Evolutionary conservation across 441 rosid genomes (phyloP), one percentile per base, ranked within the genome.

Genomic region (Pelargonium australe): DNA sequence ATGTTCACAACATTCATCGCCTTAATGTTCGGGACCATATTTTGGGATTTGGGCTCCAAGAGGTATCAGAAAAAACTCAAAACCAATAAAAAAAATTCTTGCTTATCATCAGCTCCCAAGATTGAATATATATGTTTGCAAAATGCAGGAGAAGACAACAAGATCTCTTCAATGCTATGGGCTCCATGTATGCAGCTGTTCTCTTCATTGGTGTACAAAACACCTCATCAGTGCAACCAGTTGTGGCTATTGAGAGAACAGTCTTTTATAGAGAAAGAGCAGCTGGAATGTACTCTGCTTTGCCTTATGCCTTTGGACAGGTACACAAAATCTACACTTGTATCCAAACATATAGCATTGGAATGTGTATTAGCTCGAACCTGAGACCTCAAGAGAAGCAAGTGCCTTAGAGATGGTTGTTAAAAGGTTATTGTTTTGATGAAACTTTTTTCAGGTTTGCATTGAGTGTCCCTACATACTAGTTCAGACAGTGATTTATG

Each of bases 281-380:
- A 47, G 97, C 92, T 67, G 88, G 96, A 70, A 88, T 92, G 91
- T 92, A 92, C 78, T 88, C 96, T 5, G 89, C 90, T 60, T 69
- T 88, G 75, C 89, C 95, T 12, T 89, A 86, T 72, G 95, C 93
- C 10, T 67, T 83, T 14, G 89, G 81, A 7, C 93, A 89, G 86
- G 95, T 90, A 0, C 2, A 28, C 16, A 4, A 44, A 17, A 43
- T 10, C 23, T 4, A 51, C 55, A 65, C 80, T 40, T 40, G 8
- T 4, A 40, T 40, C 43, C 43, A 40, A 40, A 40, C 43, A 40
- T 40, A 7, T 40, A 4, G 4, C 5, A 7, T 4, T 1, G 43
- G 5, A 40, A 40, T 23, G 2, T 23, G 25, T 2, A n/a, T n/a
- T n/a, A n/a, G n/a, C n/a, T n/a, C n/a, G n/a, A n/a, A n/a, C n/a